Percentiles rank a stretch among this genome's conserved stretches.
These are phyloP conservation scores for Musa troglodytarum DNA, from an alignment of 176 grass and related monocot species.

Conservation along the genomic window DNA sequence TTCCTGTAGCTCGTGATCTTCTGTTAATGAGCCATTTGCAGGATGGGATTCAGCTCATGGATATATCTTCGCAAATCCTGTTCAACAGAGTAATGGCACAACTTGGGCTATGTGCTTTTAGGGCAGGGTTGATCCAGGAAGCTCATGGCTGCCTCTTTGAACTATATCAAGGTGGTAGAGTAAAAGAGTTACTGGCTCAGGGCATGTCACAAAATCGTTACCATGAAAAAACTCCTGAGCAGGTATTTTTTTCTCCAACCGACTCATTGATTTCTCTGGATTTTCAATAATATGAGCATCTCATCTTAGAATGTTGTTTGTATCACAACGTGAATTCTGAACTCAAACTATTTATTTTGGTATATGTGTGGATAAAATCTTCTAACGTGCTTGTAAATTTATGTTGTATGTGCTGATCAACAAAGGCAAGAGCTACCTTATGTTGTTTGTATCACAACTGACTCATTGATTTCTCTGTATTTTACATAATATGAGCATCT, in stretches of 20 bases:
- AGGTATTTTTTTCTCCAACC: conserved; percentile 27
- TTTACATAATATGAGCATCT: not conserved
- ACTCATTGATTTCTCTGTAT: too few relatives aligned
- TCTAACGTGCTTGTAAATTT: too few relatives aligned
- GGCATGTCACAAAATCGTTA: conserved; percentile 86
- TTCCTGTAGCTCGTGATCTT: conserved; percentile 70
- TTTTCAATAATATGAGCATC: not conserved
- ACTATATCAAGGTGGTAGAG: conserved; percentile 68
- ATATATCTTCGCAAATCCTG: conserved; percentile 89
- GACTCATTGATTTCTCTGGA: too few relatives aligned
- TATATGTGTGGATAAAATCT: too few relatives aligned
- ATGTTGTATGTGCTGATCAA: too few relatives aligned
- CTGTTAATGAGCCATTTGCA: conserved; percentile 96
- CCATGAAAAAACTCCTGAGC: conserved; percentile 95
- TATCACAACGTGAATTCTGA: too few relatives aligned
- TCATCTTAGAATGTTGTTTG: not conserved
- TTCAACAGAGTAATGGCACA: conserved; percentile 94
- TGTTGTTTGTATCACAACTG: too few relatives aligned
- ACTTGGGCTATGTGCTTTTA: conserved; percentile 77
- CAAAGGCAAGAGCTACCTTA: too few relatives aligned
- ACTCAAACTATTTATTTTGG: too few relatives aligned
- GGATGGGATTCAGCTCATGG: conserved; percentile 90
- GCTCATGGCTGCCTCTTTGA: conserved; percentile 83
- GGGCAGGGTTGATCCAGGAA: conserved; percentile 75
- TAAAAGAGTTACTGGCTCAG: conserved; percentile 91